Evolutionary conservation across 768 basidiomycete genomes (phyloP).

Genomic region (Auriscalpium microsporum): DNA sequence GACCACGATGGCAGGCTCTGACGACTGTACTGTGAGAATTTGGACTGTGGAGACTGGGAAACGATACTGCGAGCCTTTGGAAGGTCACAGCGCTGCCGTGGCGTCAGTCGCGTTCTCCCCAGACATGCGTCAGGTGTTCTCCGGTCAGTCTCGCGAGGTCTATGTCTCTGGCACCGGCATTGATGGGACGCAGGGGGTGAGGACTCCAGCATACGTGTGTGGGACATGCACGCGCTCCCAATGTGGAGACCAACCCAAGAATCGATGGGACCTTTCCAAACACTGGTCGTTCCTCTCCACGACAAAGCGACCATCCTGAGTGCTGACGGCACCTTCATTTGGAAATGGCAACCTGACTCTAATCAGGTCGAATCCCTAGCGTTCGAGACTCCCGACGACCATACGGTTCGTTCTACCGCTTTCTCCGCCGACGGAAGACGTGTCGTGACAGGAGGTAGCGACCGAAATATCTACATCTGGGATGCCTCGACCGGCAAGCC

Average conservation of each 20-base stretch:
- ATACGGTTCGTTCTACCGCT: constrained; percentile 4
- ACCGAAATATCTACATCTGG: constrained; percentile 7
- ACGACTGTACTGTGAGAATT: constrained; percentile 3
- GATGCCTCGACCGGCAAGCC: constrained; percentile 5
- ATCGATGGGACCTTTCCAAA: not conserved
- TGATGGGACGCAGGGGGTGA: not conserved
- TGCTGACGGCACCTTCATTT: not conserved
- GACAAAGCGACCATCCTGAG: not conserved
- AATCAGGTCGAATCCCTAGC: not conserved
- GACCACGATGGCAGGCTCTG: not conserved
- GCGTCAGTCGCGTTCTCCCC: constrained; percentile 9
- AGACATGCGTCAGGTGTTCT: constrained; percentile 10
- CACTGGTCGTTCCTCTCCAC: not conserved
- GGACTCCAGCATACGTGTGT: constrained; percentile 1
- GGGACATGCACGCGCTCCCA: not conserved
- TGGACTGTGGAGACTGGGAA: constrained; percentile 7
- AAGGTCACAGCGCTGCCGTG: constrained; percentile 2
- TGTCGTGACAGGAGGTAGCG: constrained; percentile 2
- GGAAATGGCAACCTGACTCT: not conserved
- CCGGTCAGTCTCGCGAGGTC: not conserved
- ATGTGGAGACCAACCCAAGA: not conserved
- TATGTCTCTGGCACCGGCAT: not conserved
- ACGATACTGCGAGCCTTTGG: constrained; percentile 2
- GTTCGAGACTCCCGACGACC: not conserved
- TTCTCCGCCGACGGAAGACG: constrained; percentile 7